phyloP scores from a whole-genome alignment of 768 basidiomycete genomes.

The Hortiboletus campestris region DNA sequence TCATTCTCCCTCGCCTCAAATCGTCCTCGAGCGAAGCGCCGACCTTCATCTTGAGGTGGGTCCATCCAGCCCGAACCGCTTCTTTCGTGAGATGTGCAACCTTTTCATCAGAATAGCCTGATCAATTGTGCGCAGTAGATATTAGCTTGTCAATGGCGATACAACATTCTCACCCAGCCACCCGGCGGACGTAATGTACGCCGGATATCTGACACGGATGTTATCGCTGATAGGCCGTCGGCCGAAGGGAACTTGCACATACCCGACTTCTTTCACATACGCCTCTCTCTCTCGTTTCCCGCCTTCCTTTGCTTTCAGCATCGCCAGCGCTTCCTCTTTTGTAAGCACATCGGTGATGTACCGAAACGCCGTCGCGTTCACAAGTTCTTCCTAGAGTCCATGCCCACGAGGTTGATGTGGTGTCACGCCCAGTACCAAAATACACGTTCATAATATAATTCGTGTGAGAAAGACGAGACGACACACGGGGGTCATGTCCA shows the following conservation, averaged over 20 bases:
- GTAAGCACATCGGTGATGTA: slow-evolving; percentile 93
- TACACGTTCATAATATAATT: background rate
- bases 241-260: slow-evolving; percentile 11
- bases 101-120: slow-evolving; percentile 88
- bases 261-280: slow-evolving; percentile 67
- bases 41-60: slow-evolving; percentile 98
- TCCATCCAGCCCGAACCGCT: slow-evolving; percentile 84
- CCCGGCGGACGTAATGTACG: no score
- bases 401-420: slow-evolving; percentile 3
- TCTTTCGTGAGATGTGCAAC: slow-evolving; percentile 79
- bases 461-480: slow-evolving; percentile 8
- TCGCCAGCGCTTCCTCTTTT: slow-evolving; percentile 77
- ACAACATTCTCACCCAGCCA: background rate
- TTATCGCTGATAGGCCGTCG: slow-evolving; percentile 3
- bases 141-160: background rate
- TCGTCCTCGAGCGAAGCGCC: slow-evolving; percentile 80
- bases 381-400: slow-evolving; percentile 62
- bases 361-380: slow-evolving; percentile 72
- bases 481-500: slow-evolving; percentile 77
- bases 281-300: slow-evolving; percentile 77
- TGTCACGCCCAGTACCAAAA: background rate
- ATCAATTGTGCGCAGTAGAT: background rate
- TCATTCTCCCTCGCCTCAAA: slow-evolving; percentile 78
- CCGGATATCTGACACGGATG: no score
- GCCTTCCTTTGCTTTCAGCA: slow-evolving; percentile 72